Percentiles rank a stretch among this genome's conserved stretches.
Evolutionary conservation across 108 stramenopile genomes (phyloP).

Genomic region (Bacterosira constricta): DNA sequence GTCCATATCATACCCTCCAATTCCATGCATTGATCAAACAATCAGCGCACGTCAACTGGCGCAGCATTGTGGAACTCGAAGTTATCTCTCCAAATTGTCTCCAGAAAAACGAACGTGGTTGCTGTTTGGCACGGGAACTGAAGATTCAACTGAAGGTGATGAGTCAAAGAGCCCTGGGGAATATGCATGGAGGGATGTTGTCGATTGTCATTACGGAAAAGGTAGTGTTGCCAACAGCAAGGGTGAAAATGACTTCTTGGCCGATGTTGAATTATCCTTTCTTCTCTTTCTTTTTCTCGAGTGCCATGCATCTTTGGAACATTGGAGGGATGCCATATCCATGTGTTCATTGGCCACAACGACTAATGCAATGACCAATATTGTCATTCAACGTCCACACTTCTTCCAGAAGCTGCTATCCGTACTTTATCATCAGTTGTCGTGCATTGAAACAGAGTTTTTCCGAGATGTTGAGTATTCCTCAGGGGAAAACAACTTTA

Average conservation of each 20-base stretch:
- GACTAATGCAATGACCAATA: not conserved
- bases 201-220: conserved; percentile 50
- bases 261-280: conserved; percentile 80
- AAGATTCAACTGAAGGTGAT: conserved; percentile 7
- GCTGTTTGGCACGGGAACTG: conserved; percentile 22
- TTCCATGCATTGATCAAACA: conserved; percentile 70
- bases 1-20: conserved; percentile 59
- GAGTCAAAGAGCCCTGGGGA: conserved; percentile 18
- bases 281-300: conserved; percentile 70
- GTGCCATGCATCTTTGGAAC: conserved; percentile 78
- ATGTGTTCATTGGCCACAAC: conserved; percentile 39
- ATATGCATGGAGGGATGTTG: conserved; percentile 46
- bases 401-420: conserved; percentile 52
- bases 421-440: conserved; percentile 57
- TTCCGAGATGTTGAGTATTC: conserved; percentile 78
- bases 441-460: conserved; percentile 72
- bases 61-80: conserved; percentile 68
- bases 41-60: conserved; percentile 38
- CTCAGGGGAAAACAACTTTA: conserved; percentile 63
- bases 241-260: conserved; percentile 48
- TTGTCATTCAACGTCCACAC: conserved; percentile 10
- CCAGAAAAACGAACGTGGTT: conserved; percentile 62
- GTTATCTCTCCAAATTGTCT: conserved; percentile 54
- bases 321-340: conserved; percentile 73
- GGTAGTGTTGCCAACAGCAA: not conserved